Evolutionary conservation across 805 yeast genomes (phyloP).

Genomic region (Wickerhamomyces queroliae): DNA sequence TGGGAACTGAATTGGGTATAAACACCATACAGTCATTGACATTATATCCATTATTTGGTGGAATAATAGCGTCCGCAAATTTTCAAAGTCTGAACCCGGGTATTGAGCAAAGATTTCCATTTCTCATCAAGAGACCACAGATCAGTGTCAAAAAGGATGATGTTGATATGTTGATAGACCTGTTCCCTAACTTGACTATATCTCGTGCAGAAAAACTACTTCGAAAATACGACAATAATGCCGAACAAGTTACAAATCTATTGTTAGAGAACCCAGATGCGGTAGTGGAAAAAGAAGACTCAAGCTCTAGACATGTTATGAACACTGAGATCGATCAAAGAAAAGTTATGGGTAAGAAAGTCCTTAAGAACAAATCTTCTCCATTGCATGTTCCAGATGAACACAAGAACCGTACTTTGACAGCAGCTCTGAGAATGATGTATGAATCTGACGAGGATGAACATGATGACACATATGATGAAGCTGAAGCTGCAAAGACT

Average conservation of each 20-base stretch:
- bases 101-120: conserved; percentile 43
- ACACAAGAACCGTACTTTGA: conserved; percentile 50
- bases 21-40: conserved; percentile 35
- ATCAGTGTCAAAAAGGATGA: conserved; percentile 23
- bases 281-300: conserved; percentile 21
- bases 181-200: conserved; percentile 60
- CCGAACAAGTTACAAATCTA: conserved; percentile 51
- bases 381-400: conserved; percentile 34
- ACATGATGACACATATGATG: conserved; percentile 73
- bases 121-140: conserved; percentile 26
- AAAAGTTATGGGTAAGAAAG: conserved; percentile 9
- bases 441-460: conserved; percentile 82
- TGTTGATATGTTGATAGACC: conserved; percentile 37
- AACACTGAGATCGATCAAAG: conserved; percentile 12
- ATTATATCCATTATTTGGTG: conserved; percentile 48
- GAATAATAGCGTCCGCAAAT: conserved; percentile 42
- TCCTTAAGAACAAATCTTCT: conserved; percentile 7
- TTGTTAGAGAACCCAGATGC: conserved; percentile 57
- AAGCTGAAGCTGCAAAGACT: conserved; percentile 28
- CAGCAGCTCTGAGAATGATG: conserved; percentile 54
- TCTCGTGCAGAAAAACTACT: conserved; percentile 45
- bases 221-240: conserved; percentile 37
- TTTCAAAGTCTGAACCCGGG: conserved; percentile 46
- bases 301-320: conserved; percentile 10
- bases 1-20: conserved; percentile 41